Evolutionary conservation across 2,329 filamentous ascomycete species (phyloP).

Genomic region (Trichoderma afroharzianum): DNA sequence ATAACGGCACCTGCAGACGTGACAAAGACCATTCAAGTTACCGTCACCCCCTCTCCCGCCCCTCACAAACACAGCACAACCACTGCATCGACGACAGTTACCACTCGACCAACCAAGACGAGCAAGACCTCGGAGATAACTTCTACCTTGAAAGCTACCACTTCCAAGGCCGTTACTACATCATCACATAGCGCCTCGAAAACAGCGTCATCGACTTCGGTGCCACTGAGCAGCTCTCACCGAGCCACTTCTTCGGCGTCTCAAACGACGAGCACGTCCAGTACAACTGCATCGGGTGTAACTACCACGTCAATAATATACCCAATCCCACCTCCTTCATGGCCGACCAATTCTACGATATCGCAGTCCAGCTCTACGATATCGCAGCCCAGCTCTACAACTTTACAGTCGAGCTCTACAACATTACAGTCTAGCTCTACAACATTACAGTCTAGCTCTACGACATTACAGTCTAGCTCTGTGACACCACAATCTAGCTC

Average conservation of each 20-base stretch:
- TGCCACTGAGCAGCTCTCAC: not conserved
- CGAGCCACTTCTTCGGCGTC: not conserved
- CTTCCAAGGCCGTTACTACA: not conserved
- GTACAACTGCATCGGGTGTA: not conserved
- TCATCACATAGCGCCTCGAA: not conserved
- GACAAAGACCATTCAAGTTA: conserved; percentile 25
- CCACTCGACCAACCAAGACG: not conserved
- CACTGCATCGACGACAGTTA: not conserved
- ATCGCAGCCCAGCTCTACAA: no score
- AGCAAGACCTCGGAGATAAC: not conserved
- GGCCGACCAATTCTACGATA: not conserved
- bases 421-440: no score
- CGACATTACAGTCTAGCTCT: not conserved
- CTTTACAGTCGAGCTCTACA: not conserved
- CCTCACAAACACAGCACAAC: conserved; percentile 1
- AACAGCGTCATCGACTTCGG: not conserved
- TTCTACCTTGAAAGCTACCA: conserved; percentile 2
- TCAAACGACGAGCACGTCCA: not conserved
- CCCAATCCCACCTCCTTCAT: not conserved
- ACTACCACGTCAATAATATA: not conserved
- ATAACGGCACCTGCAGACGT: conserved; percentile 21
- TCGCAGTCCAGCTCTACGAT: no score
- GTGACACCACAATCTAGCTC: not conserved
- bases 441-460: not conserved
- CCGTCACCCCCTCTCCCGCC: conserved; percentile 28